Conservation (phyloP, 805 yeast species). For the Candida ortonii region DNA sequence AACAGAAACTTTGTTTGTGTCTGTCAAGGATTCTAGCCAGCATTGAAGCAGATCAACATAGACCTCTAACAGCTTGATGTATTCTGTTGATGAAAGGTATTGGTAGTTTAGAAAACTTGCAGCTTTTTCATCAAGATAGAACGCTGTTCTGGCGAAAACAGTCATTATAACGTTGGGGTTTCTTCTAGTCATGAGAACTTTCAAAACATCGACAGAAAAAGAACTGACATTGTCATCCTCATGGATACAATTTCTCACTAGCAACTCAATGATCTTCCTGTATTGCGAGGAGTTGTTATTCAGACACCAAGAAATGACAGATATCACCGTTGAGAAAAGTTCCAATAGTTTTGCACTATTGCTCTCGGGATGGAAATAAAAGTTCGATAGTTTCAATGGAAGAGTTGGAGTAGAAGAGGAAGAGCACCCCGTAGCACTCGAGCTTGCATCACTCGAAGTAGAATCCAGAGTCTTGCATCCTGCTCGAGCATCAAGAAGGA, state of each 20-base stretch:
- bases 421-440: constrained; percentile 20
- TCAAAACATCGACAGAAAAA: constrained; percentile 63
- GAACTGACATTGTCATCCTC: constrained; percentile 56
- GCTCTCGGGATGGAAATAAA: constrained; percentile 36
- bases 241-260: constrained; percentile 76
- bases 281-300: constrained; percentile 47
- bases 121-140: constrained; percentile 71
- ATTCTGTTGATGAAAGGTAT: constrained; percentile 59
- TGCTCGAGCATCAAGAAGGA: constrained; percentile 57
- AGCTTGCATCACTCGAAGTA: constrained; percentile 12
- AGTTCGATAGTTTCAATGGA: constrained; percentile 39
- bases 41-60: constrained; percentile 77
- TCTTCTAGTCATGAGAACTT: constrained; percentile 60
- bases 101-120: constrained; percentile 51
- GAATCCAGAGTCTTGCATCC: constrained; percentile 39
- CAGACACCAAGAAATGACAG: constrained; percentile 71
- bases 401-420: constrained; percentile 24
- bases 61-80: constrained; percentile 56
- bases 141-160: constrained; percentile 74
- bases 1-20: constrained; percentile 25
- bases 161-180: constrained; percentile 71
- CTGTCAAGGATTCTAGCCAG: constrained; percentile 72
- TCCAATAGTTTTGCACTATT: constrained; percentile 42
- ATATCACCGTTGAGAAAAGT: constrained; percentile 65
- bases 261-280: constrained; percentile 65